These are phyloP conservation scores for Globisporangium radiosum DNA, from an alignment of 352 stramenopile species.

Conservation along the genomic window DNA sequence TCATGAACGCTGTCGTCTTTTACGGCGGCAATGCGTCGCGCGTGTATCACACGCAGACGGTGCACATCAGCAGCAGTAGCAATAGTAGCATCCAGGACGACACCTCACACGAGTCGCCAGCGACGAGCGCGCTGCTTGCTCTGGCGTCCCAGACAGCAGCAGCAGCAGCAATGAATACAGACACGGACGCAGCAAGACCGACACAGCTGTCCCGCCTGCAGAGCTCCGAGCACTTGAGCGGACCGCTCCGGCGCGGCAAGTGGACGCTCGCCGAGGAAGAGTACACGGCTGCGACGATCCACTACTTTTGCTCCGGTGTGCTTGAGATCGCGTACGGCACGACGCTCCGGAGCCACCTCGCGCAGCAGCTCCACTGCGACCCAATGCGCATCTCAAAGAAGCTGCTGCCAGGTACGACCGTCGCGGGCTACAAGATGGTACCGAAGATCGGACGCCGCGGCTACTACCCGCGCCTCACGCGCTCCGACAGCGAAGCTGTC, in stretches of 20 bases:
- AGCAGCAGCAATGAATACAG: no score
- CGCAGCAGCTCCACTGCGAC: slow-evolving; percentile 60
- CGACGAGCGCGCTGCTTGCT: no score
- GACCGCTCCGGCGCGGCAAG: slow-evolving; percentile 50
- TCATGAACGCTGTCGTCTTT: no score
- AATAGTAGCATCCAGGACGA: no score
- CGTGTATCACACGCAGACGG: no score
- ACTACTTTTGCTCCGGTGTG: slow-evolving; percentile 56
- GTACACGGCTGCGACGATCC: slow-evolving; percentile 55
- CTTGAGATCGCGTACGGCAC: slow-evolving; percentile 67
- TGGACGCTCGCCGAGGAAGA: slow-evolving; percentile 60
- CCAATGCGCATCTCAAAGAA: slow-evolving; percentile 84
- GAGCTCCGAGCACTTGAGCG: neutral
- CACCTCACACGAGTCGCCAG: no score
- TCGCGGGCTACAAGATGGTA: slow-evolving; percentile 63
- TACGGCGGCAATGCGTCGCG: no score
- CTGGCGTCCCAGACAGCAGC: no score
- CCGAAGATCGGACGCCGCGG: slow-evolving; percentile 63
- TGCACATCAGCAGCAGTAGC: no score
- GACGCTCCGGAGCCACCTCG: slow-evolving; percentile 64
- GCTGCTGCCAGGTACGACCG: slow-evolving; percentile 43
- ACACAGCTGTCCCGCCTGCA: no score
- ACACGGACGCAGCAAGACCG: no score
- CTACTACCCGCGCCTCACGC: slow-evolving; percentile 46
- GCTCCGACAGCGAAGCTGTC: slow-evolving; percentile 27